Percentiles rank a stretch among this genome's conserved stretches.
These are phyloP conservation scores for Tricholoma terreum DNA, from an alignment of 768 basidiomycete species.

Conservation along the genomic window DNA sequence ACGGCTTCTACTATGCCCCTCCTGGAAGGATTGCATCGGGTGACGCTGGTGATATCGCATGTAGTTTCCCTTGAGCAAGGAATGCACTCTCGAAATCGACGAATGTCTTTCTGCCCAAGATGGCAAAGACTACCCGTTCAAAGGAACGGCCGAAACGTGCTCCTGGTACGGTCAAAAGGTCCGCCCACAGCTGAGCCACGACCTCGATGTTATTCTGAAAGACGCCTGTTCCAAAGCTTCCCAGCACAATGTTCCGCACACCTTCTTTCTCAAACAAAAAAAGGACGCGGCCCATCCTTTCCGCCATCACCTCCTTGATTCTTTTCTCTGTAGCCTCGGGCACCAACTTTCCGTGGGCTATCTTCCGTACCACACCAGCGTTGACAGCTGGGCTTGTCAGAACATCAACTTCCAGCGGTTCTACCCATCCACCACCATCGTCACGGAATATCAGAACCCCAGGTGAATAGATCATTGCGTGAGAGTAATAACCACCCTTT, in stretches of 20 bases:
- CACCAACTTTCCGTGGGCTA: constrained; percentile 12
- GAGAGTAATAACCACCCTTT: constrained; percentile 63
- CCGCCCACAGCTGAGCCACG: constrained; percentile 64
- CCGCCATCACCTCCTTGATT: constrained; percentile 59
- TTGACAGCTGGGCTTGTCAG: constrained; percentile 77
- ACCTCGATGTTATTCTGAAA: constrained; percentile 61
- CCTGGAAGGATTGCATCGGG: background rate
- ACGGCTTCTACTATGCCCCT: background rate
- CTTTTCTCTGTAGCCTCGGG: constrained; percentile 24
- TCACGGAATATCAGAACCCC: constrained; percentile 58
- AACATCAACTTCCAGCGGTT: constrained; percentile 61
- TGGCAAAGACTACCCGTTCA: constrained; percentile 63
- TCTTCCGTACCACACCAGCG: constrained; percentile 44
- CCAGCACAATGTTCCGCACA: constrained; percentile 58
- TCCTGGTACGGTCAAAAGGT: constrained; percentile 46
- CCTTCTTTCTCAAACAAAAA: constrained; percentile 63
- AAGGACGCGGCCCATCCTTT: constrained; percentile 68
- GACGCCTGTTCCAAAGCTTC: constrained; percentile 77
- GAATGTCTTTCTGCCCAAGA: constrained; percentile 36
- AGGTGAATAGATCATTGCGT: constrained; percentile 77
- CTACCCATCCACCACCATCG: constrained; percentile 54
- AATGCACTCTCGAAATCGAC: constrained; percentile 21
- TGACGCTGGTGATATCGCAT: background rate
- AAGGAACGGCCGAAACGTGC: constrained; percentile 60
- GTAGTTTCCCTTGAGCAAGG: background rate